Base-by-base conservation (phyloP, 345 rosid genomes). In the Lepidium africanum region DNA sequence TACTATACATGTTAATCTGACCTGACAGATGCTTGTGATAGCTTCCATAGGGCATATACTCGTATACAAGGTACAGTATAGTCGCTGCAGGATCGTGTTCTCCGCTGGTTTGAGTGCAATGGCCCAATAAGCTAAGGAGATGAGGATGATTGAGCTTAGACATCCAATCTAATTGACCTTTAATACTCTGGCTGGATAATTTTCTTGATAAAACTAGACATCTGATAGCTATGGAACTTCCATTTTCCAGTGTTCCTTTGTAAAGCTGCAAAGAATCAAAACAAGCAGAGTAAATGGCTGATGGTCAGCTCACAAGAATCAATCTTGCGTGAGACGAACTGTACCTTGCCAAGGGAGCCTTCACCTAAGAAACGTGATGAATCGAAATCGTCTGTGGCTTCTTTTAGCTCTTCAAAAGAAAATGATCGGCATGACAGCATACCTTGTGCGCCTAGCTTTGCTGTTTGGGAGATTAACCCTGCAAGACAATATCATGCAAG, bases 131-230 rank as follows among this genome's bases (percentile, higher is more conserved):
- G 78, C 78, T 72, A 53, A 93, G 96, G 74, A 93, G 80, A 80
- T 93, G 88, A 67, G 96, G 96, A 81, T 93, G 99, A 40, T 88
- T 91, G 70, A 94, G 91, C 83, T 90, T 90, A 37, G 92, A 80
- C 47, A 94, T 79, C 72, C 86, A 81, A 67, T 94, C 97, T 35
- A 94, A 64, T 70, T 85, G 87, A 64, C 72, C 76, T 77, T 79
- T 86, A 55, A 94, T 85, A 67, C 79, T 90, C 60, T 88, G 92
- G 77, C 81, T 81, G 9, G 94, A 85, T 61, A 81, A 80, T 77
- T 81, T 94, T 74, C 79, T 94, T 73, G 78, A 59, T 52, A 83
- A 82, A 70, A 77, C 61, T 55, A 88, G 59, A 46, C 84, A 84
- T 63, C 95, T 80, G 65, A 94, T 78, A 35, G 90, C 89, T 54